Conservation (phyloP, 2,329 filamentous ascomycete species). For the Emergomyces africanus region DNA sequence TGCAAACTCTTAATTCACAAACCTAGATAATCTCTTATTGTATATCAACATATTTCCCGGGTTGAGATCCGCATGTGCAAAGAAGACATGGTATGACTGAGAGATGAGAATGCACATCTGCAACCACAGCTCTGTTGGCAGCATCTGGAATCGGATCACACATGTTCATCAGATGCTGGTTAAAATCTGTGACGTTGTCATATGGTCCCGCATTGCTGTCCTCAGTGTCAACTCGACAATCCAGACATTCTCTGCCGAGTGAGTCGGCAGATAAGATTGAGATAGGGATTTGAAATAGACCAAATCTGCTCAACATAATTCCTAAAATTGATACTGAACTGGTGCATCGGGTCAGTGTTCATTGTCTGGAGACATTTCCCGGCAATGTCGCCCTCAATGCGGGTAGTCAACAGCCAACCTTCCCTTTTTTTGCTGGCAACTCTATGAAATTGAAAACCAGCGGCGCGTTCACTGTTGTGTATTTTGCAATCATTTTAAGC, state of each 20-base stretch:
- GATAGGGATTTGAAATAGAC: slow-evolving; percentile 5
- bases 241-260: slow-evolving; percentile 4
- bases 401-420: slow-evolving; percentile 4
- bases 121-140: slow-evolving; percentile 3
- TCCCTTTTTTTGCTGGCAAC: background rate
- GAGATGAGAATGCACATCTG: background rate
- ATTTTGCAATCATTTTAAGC: slow-evolving; percentile 1
- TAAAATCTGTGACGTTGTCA: background rate
- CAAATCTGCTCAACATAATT: slow-evolving; percentile 3
- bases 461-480: slow-evolving; percentile 2
- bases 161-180: slow-evolving; percentile 3
- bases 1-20: background rate
- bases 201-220: slow-evolving; percentile 2
- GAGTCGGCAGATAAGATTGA: slow-evolving; percentile 1
- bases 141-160: slow-evolving; percentile 3
- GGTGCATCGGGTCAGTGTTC: background rate
- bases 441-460: slow-evolving; percentile 6
- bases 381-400: slow-evolving; percentile 4
- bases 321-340: slow-evolving; percentile 3
- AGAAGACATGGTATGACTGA: slow-evolving; percentile 1
- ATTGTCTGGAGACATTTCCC: slow-evolving; percentile 3
- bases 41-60: background rate
- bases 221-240: slow-evolving; percentile 4
- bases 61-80: slow-evolving; percentile 2
- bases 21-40: background rate